Evolutionary conservation across 1,139 yeast species (phyloP), one percentile per base, ranked within the genome.

Genomic region (Lodderomyces jiufengensis): DNA sequence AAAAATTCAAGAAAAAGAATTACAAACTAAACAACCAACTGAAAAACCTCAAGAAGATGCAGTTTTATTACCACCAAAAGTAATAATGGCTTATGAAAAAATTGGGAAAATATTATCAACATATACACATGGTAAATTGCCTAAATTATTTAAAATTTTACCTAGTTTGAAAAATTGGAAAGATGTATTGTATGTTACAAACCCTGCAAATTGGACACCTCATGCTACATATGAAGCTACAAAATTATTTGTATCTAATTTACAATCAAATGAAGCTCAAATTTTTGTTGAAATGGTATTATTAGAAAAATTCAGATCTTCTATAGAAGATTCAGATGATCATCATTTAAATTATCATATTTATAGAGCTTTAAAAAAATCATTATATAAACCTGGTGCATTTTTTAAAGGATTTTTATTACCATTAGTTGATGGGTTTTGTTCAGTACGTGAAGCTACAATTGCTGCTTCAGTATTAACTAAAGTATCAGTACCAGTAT

Each of bases 141-240:
- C 98, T 14, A 90, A 92, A 54, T 76, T 95, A 27, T 92, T 92
- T 70, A 92, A 92, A 57, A 95, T 92, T 41, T 76, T 94, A 41
- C 99, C 99, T 26, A 78, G 95, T 6, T 72, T 92, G 47, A 81
- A 78, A 49, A 90, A 90, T 61, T 92, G 99, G 99, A 88, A 88
- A 57, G 97, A 92, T 58, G 84, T 94, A 25, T 66, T 92, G 27
- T 90, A 80, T 52, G 97, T 92, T 21, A 90, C 98, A 3, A 79
- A 86, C 49, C 98, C 98, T 9, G 87, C 80, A 43, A 66, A 71
- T 22, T 92, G 99, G 99, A 85, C 97, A 5, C 92, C 97, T n/a
- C 94, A 90, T 55, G 96, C 95, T 2, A 81, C 84, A 2, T 92
- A 84, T 55, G 97, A 94, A 59, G 98, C 97, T 3, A 87, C 98